Evolutionary conservation across 208 protist genomes (phyloP).

Genomic region (Entamoeba dispar): DNA sequence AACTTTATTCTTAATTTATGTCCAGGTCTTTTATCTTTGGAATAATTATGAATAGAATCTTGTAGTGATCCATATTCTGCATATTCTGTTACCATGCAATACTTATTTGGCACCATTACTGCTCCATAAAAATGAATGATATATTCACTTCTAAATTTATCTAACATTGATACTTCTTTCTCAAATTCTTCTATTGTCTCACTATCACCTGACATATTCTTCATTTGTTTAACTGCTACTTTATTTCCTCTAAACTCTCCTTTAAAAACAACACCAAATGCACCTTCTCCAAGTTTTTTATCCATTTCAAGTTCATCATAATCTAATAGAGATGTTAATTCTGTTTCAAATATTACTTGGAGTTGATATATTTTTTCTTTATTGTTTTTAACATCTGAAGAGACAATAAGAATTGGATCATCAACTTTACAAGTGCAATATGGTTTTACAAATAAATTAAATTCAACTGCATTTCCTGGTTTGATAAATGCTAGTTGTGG

Average conservation of each 20-base stretch:
- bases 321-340: not conserved
- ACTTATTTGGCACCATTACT: not conserved
- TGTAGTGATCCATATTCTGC: not conserved
- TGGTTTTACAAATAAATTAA: not conserved
- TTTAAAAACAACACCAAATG: not conserved
- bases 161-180: not conserved
- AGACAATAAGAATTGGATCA: not conserved
- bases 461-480: not conserved
- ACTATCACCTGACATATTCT: not conserved
- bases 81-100: not conserved
- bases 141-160: not conserved
- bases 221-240: not conserved
- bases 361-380: no score
- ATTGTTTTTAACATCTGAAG: no score
- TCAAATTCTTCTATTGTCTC: not conserved
- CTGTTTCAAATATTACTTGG: not conserved
- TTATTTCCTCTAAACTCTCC: not conserved
- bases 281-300: not conserved
- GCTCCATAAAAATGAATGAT: not conserved
- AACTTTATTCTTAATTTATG: not conserved
- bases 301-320: not conserved
- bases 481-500: not conserved
- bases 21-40: not conserved
- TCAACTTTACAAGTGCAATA: not conserved
- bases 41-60: not conserved